Base-by-base conservation (phyloP, 1,284 basidiomycete species). In the Ceratobasidium sp. region DNA sequence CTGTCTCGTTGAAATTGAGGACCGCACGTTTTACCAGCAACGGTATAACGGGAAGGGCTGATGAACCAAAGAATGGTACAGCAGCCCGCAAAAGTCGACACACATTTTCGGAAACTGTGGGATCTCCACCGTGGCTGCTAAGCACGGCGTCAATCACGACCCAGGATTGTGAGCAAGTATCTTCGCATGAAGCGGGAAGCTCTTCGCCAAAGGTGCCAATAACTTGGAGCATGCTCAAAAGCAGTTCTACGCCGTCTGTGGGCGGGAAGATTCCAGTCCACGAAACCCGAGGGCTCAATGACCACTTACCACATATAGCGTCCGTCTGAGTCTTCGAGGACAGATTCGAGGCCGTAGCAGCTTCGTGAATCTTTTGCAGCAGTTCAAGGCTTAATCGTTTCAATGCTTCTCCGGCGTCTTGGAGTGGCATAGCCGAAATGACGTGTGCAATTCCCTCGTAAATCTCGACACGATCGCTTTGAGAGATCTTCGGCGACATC, bases 391-490 rank as follows among this genome's bases (percentile, higher is more conserved):
- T 88, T 80, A 99, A 98, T 21, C 90, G 90, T 76, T 90, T 88
- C 58, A 99, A 85, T 0, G 92, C 93, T 75, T 89, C 86, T 1
- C 94, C 93, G 12, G 94, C 93, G 76, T 89, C 88, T 65, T 92
- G 89, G 85, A 91, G 89, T 0, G 92, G 89, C 93, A 98, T 96
- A 0, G 90, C 92, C 34, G 92, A 92, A 73, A 99, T 96, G 72
- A 99, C 93, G 80, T 94, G 91, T 1, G 94, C 96, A 72, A 99
- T 95, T 3, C 96, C 97, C 80, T 97, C 95, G 77, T 96, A 96
- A 18, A 99, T 91, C 79, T 96, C 91, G 36, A 93, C 86, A 78
- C 91, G 88, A 80, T 99, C 97, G 50, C 96, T 92, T 78, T 96
- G 93, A 14, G 85, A 83, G 46, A 99, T 84, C 79, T 92, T 93